Conservation (phyloP, 2,329 filamentous ascomycete species). For the Fusarium coicis region DNA sequence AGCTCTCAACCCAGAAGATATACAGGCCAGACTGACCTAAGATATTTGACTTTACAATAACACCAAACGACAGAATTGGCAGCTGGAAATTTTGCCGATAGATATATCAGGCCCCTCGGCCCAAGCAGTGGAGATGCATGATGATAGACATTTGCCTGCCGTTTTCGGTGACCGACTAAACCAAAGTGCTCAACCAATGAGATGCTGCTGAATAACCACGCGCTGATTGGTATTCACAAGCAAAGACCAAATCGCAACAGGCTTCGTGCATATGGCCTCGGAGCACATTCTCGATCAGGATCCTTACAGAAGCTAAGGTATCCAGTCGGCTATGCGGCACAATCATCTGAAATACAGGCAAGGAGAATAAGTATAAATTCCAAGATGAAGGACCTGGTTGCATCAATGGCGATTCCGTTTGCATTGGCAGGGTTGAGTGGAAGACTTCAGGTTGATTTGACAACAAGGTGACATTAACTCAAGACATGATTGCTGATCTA, state of each 20-base stretch:
- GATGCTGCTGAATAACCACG: constrained; percentile 3
- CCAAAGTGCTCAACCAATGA: neutral
- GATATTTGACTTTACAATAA: too few species aligned
- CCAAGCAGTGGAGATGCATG: neutral
- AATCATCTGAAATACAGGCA: too few species aligned
- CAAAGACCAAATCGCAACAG: neutral
- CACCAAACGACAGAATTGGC: too few species aligned
- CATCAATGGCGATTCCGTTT: neutral
- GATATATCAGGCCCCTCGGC: neutral
- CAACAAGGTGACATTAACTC: neutral
- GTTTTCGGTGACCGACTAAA: constrained; percentile 1
- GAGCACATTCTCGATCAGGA: neutral
- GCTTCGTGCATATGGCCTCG: neutral
- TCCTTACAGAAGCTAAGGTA: neutral
- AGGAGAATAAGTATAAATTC: neutral
- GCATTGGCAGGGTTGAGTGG: neutral
- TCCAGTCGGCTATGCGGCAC: constrained; percentile 1
- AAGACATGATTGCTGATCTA: neutral
- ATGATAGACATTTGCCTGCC: neutral
- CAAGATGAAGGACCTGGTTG: too few species aligned
- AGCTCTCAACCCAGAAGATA: neutral
- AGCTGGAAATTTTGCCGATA: neutral
- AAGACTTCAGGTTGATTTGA: neutral
- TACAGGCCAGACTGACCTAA: neutral
- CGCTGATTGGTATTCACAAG: neutral